Percentiles rank a stretch among this genome's conserved stretches.
Evolutionary conservation across 768 basidiomycete species (phyloP).

Genomic region (Boletus coccyginus): DNA sequence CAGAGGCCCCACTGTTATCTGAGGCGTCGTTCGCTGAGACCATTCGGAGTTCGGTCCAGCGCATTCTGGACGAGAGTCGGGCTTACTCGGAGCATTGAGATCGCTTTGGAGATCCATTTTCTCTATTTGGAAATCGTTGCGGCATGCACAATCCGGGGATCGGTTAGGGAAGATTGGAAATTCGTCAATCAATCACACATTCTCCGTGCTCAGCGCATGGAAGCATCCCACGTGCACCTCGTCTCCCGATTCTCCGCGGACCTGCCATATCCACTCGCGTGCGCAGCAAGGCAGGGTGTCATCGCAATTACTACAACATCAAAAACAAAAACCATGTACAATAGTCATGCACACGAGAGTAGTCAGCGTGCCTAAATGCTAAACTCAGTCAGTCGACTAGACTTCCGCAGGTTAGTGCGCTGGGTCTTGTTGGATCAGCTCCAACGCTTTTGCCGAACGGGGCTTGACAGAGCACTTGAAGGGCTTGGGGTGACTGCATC

Average conservation of each 20-base stretch:
- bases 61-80: constrained; percentile 40
- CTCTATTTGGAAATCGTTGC: neutral
- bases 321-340: neutral
- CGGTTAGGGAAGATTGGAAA: neutral
- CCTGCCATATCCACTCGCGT: neutral
- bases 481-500: constrained; percentile 53
- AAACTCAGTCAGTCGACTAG: neutral
- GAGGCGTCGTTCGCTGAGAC: constrained; percentile 44
- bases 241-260: constrained; percentile 4
- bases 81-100: constrained; percentile 8
- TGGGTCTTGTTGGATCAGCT: constrained; percentile 50
- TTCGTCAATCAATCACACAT: constrained; percentile 2
- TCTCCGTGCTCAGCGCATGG: constrained; percentile 2
- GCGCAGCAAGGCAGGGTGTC: neutral
- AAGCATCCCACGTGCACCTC: neutral
- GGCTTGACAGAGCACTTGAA: constrained; percentile 60
- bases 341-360: neutral
- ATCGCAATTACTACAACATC: neutral
- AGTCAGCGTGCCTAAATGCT: neutral
- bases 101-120: neutral
- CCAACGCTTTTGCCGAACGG: constrained; percentile 55
- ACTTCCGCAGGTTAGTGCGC: constrained; percentile 11
- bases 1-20: constrained; percentile 47
- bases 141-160: neutral
- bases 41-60: constrained; percentile 42